Base-by-base conservation (phyloP, 129 eudicot species). In the Centrapalus pauciflorus region DNA sequence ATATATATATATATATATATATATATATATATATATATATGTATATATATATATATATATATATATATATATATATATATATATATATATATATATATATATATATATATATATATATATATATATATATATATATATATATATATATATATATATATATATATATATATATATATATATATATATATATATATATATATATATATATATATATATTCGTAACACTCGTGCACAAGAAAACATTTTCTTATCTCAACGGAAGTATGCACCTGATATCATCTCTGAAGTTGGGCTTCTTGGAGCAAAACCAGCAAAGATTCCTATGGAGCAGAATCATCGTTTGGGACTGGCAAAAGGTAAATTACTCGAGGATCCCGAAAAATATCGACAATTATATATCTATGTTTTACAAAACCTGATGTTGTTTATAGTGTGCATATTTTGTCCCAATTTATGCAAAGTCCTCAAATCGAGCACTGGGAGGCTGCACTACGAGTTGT, bases 231-330 rank as follows among this genome's bases (percentile, higher is more conserved):
- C 35, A 17, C 20, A 55, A 6, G 27, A 27, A 1, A 75, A 63
- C 1, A 29, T 61, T 7, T 19, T 59, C 1, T 38, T 61, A 50
- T 29, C 64, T 29, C 76, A 68, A 40, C 33, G 34, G n/a, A 76
- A 60, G 7, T 76, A 66, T 25, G 35, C 54, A 3, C 63, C 62
- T 30, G 71, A 64, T 12, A 41, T 63, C 11, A 28, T 73, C 2
- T 23, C 45, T 1, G 81, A 51, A n/a, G 33, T 27, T 27, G 58
- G 46, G 4, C 24, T 61, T 3, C 14, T 60, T 20, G 55, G 52
- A 1, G n/a, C 57, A 1, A 61, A 69, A 26, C 64, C 66, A 0
- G 13, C 23, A 3, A 3, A 27, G 3, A 33, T 52, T 21, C 76
- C 60, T 0, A 35, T 69, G 0, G 58, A 62, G 12, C 45, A 43